Evolutionary conservation across 2,329 filamentous ascomycete species (phyloP).

Genomic region (Claviceps digitariae): DNA sequence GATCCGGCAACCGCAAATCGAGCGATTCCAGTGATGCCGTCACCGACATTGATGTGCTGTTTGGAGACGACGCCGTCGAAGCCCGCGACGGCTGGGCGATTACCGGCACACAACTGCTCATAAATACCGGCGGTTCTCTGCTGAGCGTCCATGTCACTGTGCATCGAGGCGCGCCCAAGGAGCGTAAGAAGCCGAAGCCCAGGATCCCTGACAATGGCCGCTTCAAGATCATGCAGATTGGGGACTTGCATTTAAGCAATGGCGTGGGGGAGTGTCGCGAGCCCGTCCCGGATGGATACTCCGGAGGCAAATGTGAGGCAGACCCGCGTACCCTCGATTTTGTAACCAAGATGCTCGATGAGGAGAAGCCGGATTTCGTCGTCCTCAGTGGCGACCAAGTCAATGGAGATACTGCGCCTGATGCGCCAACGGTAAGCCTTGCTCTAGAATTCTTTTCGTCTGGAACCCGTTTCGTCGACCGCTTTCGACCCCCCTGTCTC

Average conservation of each 20-base stretch:
- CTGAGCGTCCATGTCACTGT: conserved; percentile 66
- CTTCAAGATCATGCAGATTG: conserved; percentile 94
- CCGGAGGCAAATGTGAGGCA: conserved; percentile 73
- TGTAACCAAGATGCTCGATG: conserved; percentile 66
- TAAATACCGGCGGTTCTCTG: conserved; percentile 48
- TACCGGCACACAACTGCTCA: conserved; percentile 56
- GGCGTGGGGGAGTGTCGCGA: conserved; percentile 78
- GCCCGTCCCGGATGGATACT: conserved; percentile 58
- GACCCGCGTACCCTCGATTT: conserved; percentile 89
- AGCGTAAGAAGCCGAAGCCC: conserved; percentile 55
- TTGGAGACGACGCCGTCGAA: conserved; percentile 83
- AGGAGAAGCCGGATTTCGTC: conserved; percentile 87
- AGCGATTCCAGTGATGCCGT: conserved; percentile 63
- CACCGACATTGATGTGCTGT: conserved; percentile 74
- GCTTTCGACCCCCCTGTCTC: too few species aligned
- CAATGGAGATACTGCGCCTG: conserved; percentile 83
- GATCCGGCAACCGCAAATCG: conserved; percentile 56
- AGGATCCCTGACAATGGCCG: conserved; percentile 78
- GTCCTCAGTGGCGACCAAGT: conserved; percentile 89
- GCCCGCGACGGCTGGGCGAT: conserved; percentile 77
- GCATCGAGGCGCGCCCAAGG: conserved; percentile 53
- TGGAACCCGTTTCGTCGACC: too few species aligned
- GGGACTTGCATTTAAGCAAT: conserved; percentile 89
- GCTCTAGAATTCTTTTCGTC: background rate
- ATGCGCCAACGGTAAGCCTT: conserved; percentile 65